These are phyloP conservation scores for Magnolia sinica DNA, from an alignment of 164 flowering plant species.

Conservation along the genomic window DNA sequence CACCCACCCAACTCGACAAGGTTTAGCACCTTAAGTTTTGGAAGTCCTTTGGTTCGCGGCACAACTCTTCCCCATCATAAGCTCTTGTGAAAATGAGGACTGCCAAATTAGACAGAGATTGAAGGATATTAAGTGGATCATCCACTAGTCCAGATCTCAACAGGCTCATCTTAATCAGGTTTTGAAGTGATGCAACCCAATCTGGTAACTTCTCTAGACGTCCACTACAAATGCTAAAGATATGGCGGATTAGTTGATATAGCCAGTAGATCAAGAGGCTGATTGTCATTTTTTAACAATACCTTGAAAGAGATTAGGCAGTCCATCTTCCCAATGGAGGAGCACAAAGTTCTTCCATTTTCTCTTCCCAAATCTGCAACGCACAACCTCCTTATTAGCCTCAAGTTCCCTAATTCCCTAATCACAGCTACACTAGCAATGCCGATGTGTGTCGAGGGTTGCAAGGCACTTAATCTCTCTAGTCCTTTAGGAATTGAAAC, in stretches of 20 bases:
- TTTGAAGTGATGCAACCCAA: slow-evolving; percentile 12
- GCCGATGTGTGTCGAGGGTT: slow-evolving; percentile 21
- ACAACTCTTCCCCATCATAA: slow-evolving; percentile 21
- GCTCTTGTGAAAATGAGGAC: slow-evolving; percentile 19
- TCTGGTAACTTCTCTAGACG: slow-evolving; percentile 18
- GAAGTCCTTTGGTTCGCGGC: slow-evolving; percentile 21
- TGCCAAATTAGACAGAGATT: slow-evolving; percentile 27
- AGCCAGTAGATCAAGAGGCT: slow-evolving; percentile 19
- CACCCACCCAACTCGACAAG: slow-evolving; percentile 10
- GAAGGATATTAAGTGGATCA: slow-evolving; percentile 26
- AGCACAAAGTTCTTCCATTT: slow-evolving; percentile 17
- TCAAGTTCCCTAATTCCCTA: slow-evolving; percentile 27
- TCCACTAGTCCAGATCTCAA: slow-evolving; percentile 14
- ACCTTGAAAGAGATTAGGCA: slow-evolving; percentile 18
- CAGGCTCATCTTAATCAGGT: slow-evolving; percentile 15
- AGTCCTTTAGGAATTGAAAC: slow-evolving; percentile 14
- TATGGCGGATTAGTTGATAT: slow-evolving; percentile 18
- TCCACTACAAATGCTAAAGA: slow-evolving; percentile 22
- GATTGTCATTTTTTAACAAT: slow-evolving; percentile 5
- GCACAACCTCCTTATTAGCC: slow-evolving; percentile 29
- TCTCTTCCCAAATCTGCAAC: slow-evolving; percentile 23
- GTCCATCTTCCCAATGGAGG: slow-evolving; percentile 15
- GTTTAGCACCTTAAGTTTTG: slow-evolving; percentile 21
- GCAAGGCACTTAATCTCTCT: slow-evolving; percentile 20
- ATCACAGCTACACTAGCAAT: not conserved